A percentile compares a stretch with the other conserved stretches of the same genome.
Evolutionary conservation across 2,329 filamentous ascomycete species (phyloP).

Genomic region (Trichoderma atrobrunneum): DNA sequence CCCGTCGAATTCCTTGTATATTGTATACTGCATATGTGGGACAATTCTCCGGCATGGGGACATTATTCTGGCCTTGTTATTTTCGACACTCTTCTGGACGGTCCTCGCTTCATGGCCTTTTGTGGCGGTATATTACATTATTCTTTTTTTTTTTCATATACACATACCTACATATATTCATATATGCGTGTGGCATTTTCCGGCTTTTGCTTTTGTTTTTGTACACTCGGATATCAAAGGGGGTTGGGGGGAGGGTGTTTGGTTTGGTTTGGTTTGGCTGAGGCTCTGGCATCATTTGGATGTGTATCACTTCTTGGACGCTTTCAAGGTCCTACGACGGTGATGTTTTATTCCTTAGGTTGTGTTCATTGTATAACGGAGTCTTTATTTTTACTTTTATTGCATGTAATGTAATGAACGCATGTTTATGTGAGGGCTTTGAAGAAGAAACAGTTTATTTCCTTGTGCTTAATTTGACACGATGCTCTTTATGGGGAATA

Average conservation of each 20-base stretch:
- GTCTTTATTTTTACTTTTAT: not conserved
- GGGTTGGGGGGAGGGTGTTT: not conserved
- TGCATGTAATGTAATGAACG: conserved; percentile 6
- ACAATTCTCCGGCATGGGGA: not conserved
- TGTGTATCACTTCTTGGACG: not conserved
- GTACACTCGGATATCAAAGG: not conserved
- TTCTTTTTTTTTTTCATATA: not conserved
- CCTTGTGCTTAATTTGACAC: not conserved
- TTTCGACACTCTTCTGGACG: not conserved
- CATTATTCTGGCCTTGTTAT: not conserved
- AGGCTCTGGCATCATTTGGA: not conserved
- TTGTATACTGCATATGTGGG: not conserved
- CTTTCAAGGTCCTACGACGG: not conserved
- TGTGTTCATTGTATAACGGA: not conserved
- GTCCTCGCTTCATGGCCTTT: not conserved
- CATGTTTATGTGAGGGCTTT: not conserved
- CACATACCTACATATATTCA: not conserved
- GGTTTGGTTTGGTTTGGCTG: not conserved
- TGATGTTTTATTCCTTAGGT: not conserved
- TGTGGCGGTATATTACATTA: not conserved
- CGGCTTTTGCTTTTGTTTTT: not conserved
- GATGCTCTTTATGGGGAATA: too few relatives aligned
- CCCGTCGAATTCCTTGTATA: not conserved
- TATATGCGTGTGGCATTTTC: not conserved
- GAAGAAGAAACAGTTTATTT: not conserved